Base-by-base conservation (phyloP, 1,284 basidiomycete species). In the Naganishia sp. region DNA sequence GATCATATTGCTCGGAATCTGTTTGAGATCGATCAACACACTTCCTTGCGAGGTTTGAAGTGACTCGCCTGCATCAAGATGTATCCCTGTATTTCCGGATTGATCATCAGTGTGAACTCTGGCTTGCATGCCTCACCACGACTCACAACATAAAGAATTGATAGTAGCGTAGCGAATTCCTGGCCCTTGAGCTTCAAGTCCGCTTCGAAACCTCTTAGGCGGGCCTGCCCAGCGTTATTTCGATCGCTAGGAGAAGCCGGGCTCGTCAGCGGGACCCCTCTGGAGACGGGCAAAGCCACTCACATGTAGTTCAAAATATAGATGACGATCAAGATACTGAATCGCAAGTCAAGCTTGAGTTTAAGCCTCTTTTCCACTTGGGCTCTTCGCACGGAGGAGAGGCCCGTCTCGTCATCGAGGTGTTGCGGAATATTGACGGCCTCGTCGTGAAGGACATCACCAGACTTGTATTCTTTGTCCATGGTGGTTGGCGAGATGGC, bases 21-120 rank as follows among this genome's bases (percentile, higher is more conserved):
- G 90, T 86, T 90, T 89, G 63, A 89, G 76, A 69, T 89, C 86
- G 72, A 39, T 39, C 92, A 91, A 31, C 78, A 13, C 36, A 39
- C 36, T 3, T 39, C 36, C 36, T 39, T 39, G 3, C 13, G 36
- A 10, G 10, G 9, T 39, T 7, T 7, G 10, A 39, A 39, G 2
- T 7, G 36, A 39, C 36, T 39, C 9, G 36, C 36, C 36, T 39
- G 36, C 36, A 39, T 39, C 79, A 43, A 80, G 63, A 63, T 67
- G 16, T 46, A 46, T 43, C 52, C 45, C 43, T 16, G 52, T 11
- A 56, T 21, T 57, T 43, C 28, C 23, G 28, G 16, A 31, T 13
- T 28, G 39, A 25, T 18, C 25, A 11, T 21, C 25, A 31, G 42
- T 7, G 36, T 39, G 36, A 39, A 3, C 36, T 39, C 36, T 39